Evolutionary conservation across 345 rosid species (phyloP).

Genomic region (Salix caprea): DNA sequence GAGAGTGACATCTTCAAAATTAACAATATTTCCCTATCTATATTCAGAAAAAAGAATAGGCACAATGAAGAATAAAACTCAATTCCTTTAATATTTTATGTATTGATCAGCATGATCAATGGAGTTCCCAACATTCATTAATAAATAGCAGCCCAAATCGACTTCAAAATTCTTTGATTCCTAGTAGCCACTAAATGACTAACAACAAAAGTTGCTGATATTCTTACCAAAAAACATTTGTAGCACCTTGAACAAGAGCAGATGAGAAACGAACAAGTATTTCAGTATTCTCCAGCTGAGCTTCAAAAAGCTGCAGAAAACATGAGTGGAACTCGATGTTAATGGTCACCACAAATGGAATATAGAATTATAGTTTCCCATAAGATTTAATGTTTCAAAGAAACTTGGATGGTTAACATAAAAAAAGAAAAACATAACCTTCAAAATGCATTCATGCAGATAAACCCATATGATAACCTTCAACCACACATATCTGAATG

Average conservation of each 20-base stretch:
- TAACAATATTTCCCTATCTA: background rate
- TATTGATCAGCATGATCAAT: background rate
- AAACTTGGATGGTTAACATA: background rate
- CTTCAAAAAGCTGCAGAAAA: slow-evolving; percentile 78
- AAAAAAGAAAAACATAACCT: background rate
- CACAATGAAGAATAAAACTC: background rate
- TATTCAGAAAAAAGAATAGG: background rate
- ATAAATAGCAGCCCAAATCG: background rate
- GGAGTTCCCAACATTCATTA: background rate
- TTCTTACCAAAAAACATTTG: slow-evolving; percentile 93
- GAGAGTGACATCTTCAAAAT: background rate
- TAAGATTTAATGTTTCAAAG: background rate
- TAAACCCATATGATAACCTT: background rate
- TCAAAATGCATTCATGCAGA: background rate
- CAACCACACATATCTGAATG: background rate
- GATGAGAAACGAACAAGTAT: slow-evolving; percentile 86
- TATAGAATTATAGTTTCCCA: background rate
- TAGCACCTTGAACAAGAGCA: slow-evolving; percentile 96
- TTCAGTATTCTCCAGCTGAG: slow-evolving; percentile 59
- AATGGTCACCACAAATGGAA: background rate
- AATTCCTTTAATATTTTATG: background rate
- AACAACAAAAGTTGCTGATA: background rate
- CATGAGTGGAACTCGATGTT: background rate
- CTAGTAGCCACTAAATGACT: slow-evolving; percentile 10
- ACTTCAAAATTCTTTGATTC: slow-evolving; percentile 1